Conservation (phyloP, 768 basidiomycete genomes). For the Pisolithus microcarpus region DNA sequence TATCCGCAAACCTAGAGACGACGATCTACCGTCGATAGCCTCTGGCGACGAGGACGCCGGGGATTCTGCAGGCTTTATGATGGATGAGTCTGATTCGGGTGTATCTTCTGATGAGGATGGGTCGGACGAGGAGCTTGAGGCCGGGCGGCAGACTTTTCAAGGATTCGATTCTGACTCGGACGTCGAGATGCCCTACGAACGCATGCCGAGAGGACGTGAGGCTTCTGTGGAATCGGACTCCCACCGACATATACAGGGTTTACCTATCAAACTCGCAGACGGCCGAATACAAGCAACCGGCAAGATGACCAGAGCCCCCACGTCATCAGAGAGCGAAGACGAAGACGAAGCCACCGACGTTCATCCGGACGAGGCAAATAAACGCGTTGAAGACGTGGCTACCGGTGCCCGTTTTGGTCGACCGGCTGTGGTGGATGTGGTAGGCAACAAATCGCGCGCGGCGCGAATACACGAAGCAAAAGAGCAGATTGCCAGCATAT, state of each 20-base stretch:
- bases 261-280: conserved; percentile 83
- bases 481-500: conserved; percentile 89
- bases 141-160: conserved; percentile 1
- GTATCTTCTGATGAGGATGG: too few species aligned
- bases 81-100: conserved; percentile 23
- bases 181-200: conserved; percentile 71
- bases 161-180: conserved; percentile 42
- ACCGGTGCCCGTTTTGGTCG: conserved; percentile 88
- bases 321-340: conserved; percentile 23
- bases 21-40: conserved; percentile 63
- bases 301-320: conserved; percentile 17
- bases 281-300: conserved; percentile 66
- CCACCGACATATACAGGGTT: conserved; percentile 46
- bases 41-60: conserved; percentile 55
- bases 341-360: conserved; percentile 31
- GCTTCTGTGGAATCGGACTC: conserved; percentile 41
- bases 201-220: conserved; percentile 45
- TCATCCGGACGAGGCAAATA: conserved; percentile 14
- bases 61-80: conserved; percentile 41
- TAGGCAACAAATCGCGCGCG: conserved; percentile 58
- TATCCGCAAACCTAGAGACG: conserved; percentile 34
- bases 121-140: conserved; percentile 7
- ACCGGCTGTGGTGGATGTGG: conserved; percentile 64
- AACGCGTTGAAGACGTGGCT: conserved; percentile 57
- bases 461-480: conserved; percentile 71